These are phyloP conservation scores for Diaporthe ilicicola DNA, from an alignment of 2,329 filamentous ascomycete species.

Conservation along the genomic window DNA sequence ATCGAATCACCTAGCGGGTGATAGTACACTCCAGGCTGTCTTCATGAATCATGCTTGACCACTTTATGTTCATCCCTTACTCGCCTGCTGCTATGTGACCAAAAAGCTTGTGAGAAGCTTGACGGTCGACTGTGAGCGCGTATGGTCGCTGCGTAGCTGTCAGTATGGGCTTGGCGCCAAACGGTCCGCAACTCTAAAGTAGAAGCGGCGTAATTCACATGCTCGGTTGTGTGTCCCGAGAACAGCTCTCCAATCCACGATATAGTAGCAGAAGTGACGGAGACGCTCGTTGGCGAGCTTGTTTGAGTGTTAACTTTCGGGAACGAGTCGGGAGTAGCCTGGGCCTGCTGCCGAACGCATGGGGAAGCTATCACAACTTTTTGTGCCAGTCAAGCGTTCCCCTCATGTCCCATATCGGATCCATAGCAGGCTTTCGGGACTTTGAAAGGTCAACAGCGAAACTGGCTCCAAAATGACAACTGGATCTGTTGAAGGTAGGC, in stretches of 20 bases:
- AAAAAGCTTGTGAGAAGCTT: slow-evolving; percentile 7
- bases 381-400: background rate
- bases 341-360: background rate
- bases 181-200: background rate
- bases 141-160: background rate
- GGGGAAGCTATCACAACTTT: background rate
- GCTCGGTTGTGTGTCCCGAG: background rate
- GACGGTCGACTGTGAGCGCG: background rate
- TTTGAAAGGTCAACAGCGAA: background rate
- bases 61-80: background rate
- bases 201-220: background rate
- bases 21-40: background rate
- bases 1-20: background rate
- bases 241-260: no score
- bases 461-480: background rate
- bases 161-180: background rate
- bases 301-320: background rate
- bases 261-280: background rate
- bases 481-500: rapidly evolving
- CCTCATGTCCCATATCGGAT: background rate
- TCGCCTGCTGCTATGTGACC: background rate
- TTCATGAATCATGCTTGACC: slow-evolving; percentile 15
- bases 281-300: background rate
- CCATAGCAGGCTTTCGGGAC: background rate
- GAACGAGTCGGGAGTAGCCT: background rate